Base-by-base conservation (phyloP, 2,329 filamentous ascomycete genomes). In the Fusarium paranaense region DNA sequence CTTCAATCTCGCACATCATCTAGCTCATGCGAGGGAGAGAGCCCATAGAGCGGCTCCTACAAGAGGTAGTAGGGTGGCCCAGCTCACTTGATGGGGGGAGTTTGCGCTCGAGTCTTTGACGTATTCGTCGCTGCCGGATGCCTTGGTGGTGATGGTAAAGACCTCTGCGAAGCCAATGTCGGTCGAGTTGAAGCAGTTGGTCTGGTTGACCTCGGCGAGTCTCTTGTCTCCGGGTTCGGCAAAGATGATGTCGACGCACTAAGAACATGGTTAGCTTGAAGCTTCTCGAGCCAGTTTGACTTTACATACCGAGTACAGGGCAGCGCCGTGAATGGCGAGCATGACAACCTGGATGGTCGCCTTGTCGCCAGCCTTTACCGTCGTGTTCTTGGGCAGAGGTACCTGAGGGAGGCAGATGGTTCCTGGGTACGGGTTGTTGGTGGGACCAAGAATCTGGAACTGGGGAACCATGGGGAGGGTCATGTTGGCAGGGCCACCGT, bases 161-260 rank as follows among this genome's bases (percentile, higher is more conserved):
- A 98, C 86, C 73, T 92, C 88, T 64, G 93, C 89, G 86, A 97
- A 95, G 72, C 89, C 89, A 76, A 98, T 91, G 65, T 94, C 87
- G 54, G 89, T 91, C 69, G 92, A 94, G 86, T 98, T 98, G 87
- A 93, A 95, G 87, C 96, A 98, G 84, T 98, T 98, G 16, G 90
- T 88, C 68, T 88, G 86, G 80, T 93, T 97, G 75, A 98, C 94
- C 75, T 92, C 86, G 65, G 86, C 86, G 59, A 97, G 91, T 54
- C 84, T 85, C 42, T 83, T 72, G 80, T 97, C 93, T 78, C 90
- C 85, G 27, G 94, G 93, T 2, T 95, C 93, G 57, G 92, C 94
- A 78, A 98, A 97, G 56, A 93, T 96, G 78, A 98, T 97, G 80
- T 98, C 96, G 76, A 97, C 95, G 81, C 97, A 98, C 95, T 98